A percentile compares a stretch with the other conserved stretches of the same genome.
Conservation (phyloP, 2,329 filamentous ascomycete species). For the Furcasterigmium furcatum region DNA sequence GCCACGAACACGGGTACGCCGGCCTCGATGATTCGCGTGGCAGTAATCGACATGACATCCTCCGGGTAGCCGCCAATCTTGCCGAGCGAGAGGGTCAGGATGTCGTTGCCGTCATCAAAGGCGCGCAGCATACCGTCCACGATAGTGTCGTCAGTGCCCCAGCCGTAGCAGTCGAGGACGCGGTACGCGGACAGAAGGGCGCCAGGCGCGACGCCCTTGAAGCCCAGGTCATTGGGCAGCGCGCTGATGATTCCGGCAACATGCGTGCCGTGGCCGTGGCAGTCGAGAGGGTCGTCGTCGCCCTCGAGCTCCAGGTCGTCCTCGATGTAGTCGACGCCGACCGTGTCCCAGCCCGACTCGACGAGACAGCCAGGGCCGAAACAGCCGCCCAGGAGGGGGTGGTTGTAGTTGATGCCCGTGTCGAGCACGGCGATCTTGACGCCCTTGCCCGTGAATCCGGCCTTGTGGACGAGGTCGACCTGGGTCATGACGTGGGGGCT, state of each 20-base stretch:
- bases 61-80: not conserved
- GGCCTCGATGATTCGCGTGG: conserved; percentile 20
- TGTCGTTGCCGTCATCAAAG: conserved; percentile 32
- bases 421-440: conserved; percentile 38
- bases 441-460: conserved; percentile 39
- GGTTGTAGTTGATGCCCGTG: conserved; percentile 40
- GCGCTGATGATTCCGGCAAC: conserved; percentile 8
- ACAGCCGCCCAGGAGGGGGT: conserved; percentile 18
- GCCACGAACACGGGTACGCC: conserved; percentile 23
- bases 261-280: conserved; percentile 16
- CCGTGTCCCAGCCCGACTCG: not conserved
- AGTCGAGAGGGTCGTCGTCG: conserved; percentile 15
- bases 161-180: conserved; percentile 29
- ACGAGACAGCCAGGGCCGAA: not conserved
- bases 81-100: conserved; percentile 19
- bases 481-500: conserved; percentile 24
- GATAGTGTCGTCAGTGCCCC: conserved; percentile 32
- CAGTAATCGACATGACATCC: conserved; percentile 7
- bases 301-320: conserved; percentile 17
- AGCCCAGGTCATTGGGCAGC: conserved; percentile 41
- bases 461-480: conserved; percentile 34
- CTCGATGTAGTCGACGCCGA: not conserved
- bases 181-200: conserved; percentile 35
- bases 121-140: conserved; percentile 37
- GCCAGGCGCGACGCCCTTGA: conserved; percentile 41